Evolutionary conservation across 495 filamentous ascomycete genomes (phyloP).

Genomic region (Daldinia bambusicola): DNA sequence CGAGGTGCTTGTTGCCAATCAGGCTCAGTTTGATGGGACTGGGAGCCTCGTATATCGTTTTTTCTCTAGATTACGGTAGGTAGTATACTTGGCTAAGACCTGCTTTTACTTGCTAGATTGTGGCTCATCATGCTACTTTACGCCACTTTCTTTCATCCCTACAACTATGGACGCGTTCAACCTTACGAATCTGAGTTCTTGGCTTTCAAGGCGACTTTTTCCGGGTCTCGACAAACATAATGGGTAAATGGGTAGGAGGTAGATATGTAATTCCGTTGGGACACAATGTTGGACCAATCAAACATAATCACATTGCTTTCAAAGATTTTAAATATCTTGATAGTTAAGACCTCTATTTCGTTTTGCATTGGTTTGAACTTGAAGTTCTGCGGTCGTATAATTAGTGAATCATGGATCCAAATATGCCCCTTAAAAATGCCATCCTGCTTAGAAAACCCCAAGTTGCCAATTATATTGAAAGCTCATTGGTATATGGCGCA

Average conservation of each 20-base stretch:
- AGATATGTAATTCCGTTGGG: slow-evolving; percentile 17
- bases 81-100: neutral
- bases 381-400: neutral
- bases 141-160: neutral
- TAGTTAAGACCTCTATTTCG: too few species aligned
- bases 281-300: neutral
- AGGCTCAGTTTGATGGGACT: neutral
- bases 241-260: too few species aligned
- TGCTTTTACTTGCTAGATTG: neutral
- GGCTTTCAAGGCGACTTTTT: neutral
- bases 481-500: neutral
- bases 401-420: neutral
- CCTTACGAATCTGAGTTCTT: slow-evolving; percentile 5
- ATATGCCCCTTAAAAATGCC: neutral
- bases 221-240: neutral
- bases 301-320: neutral
- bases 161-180: slow-evolving; percentile 1
- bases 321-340: neutral
- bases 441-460: neutral
- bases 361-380: neutral
- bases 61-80: neutral
- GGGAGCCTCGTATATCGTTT: neutral
- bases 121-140: slow-evolving; percentile 14
- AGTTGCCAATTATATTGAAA: neutral
- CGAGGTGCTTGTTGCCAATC: neutral